phyloP scores from a whole-genome alignment of 192 early-diverging fungal species.

The Mycoemilia scoparia region DNA sequence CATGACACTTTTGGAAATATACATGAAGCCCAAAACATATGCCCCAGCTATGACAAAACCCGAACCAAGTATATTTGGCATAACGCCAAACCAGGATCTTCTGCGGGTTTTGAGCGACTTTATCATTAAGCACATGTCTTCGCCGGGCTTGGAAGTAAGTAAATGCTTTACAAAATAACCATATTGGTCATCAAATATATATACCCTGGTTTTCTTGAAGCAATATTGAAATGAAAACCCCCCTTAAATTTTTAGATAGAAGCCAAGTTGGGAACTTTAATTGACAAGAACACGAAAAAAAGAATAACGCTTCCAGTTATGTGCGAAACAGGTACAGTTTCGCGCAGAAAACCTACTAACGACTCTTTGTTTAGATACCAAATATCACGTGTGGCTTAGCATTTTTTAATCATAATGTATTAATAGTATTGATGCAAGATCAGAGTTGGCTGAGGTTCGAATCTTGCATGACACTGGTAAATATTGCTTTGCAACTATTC shows the following conservation, averaged over 20 bases:
- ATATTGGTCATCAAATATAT: background rate
- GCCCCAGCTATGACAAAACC: background rate
- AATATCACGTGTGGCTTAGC: conserved; percentile 3
- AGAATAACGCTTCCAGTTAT: conserved; percentile 44
- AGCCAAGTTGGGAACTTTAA: conserved; percentile 70
- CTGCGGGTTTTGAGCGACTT: conserved; percentile 43
- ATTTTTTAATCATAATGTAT: conserved; percentile 5
- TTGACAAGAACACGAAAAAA: conserved; percentile 40
- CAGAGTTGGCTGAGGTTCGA: conserved; percentile 38
- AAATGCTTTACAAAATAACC: too few relatives aligned
- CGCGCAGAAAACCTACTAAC: conserved; percentile 1
- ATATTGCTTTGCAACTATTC: too few relatives aligned
- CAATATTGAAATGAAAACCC: conserved; percentile 7
- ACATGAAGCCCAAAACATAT: too few relatives aligned
- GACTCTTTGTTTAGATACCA: too few relatives aligned
- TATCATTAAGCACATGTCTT: conserved; percentile 33
- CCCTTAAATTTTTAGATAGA: conserved; percentile 49
- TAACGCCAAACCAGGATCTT: conserved; percentile 41
- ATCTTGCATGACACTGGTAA: conserved; percentile 73
- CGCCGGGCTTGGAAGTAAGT: conserved; percentile 28
- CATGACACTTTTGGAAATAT: too few relatives aligned
- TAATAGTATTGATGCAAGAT: conserved; percentile 8
- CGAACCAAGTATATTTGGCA: conserved; percentile 45
- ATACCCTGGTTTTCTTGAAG: background rate
- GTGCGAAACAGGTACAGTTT: conserved; percentile 38